Base-by-base conservation (phyloP, 1,284 basidiomycete genomes). In the Dichomitus squalens region DNA sequence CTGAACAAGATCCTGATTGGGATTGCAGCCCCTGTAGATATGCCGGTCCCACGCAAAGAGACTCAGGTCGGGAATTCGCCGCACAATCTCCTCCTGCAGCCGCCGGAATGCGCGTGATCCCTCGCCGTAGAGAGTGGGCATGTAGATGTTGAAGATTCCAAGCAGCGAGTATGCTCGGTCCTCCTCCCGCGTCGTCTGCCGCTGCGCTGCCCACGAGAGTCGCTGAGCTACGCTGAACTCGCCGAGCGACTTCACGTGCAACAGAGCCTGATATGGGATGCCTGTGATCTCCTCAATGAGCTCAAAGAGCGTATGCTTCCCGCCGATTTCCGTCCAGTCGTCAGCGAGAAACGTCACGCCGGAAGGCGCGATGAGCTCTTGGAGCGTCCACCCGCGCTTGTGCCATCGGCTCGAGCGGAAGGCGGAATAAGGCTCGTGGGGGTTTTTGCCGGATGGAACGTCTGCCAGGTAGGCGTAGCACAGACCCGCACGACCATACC, bases 391-490 rank as follows among this genome's bases (percentile, higher is more conserved):
- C 21, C 29, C 29, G 5, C 29, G 29, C 16, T 33, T 44, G 41
- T 46, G 41, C 51, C 51, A 53, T 9, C n/a, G 23, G 51, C 51
- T 53, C 7, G 34, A 16, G 4, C 41, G 12, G 34, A 53, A 53
- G n/a, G 12, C 20, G 4, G 12, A 18, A 9, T 18, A 11, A 6
- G n/a, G n/a, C n/a, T n/a, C n/a, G n/a, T n/a, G n/a, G n/a, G n/a
- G n/a, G n/a, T n/a, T n/a, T n/a, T n/a, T n/a, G 7, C 7, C 16
- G 18, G 23, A 20, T 18, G 20, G 40, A 9, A 58, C 57, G 33
- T 58, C 57, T 12, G 31, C 40, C 25, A 58, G 57, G 53, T 47
- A 54, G 9, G 46, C 57, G 43, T 54, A 58, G 43, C 57, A 58
- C 40, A 58, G 52, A 27, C 40, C 34, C 21, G 52, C 39, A 25